phyloP scores from a whole-genome alignment of 2,329 filamentous ascomycete species.

The Ophiostoma himal-ulmi region DNA sequence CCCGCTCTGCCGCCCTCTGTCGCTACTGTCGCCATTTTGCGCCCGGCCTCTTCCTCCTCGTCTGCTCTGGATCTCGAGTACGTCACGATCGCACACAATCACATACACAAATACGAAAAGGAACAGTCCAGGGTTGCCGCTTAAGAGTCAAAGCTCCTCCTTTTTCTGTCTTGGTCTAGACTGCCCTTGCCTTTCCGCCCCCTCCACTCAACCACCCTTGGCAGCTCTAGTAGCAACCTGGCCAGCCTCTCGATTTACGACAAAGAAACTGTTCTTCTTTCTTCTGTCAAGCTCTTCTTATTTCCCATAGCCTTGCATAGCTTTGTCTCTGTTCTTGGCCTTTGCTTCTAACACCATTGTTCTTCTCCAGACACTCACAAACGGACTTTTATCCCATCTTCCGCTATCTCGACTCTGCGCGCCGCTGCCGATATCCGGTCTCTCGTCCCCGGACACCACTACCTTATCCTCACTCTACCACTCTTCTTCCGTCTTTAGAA shows the following conservation, averaged over 20 bases:
- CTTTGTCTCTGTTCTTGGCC: conserved; percentile 7
- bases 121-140: not conserved
- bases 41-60: conserved; percentile 5
- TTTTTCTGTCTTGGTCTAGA: conserved; percentile 3
- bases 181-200: not conserved
- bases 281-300: not conserved
- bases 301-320: not conserved
- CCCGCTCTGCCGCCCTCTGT: not conserved
- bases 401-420: not conserved
- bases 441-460: not conserved
- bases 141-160: not conserved
- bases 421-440: conserved; percentile 8
- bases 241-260: conserved; percentile 20
- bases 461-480: not conserved
- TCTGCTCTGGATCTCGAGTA: not conserved
- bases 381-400: too few relatives aligned
- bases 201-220: conserved; percentile 7
- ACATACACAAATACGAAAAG: not conserved
- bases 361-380: not conserved
- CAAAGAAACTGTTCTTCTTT: not conserved
- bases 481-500: not conserved
- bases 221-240: not conserved
- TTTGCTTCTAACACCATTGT: not conserved
- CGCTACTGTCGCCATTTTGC: not conserved
- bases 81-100: not conserved